Base-by-base conservation (phyloP, 331 rosid genomes). In the Quercus tomentella region DNA sequence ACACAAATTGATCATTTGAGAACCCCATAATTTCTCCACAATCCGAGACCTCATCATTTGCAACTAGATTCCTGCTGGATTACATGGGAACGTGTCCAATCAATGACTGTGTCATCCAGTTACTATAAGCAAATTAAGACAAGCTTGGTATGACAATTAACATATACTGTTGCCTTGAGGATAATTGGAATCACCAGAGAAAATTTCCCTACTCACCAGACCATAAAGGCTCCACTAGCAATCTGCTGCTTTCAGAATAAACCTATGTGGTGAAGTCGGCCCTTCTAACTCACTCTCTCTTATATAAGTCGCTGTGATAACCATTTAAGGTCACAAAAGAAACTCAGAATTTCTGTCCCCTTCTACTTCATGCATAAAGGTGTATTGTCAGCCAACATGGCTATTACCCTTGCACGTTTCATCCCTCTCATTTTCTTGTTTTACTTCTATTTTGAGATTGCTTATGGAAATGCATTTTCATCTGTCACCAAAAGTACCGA, bases 311-410 rank as follows among this genome's bases (percentile, higher is more conserved):
- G 11, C 54, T 62, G 61, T 60, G 58, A 28, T 26, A 69, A 21
- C 52, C 22, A 56, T 11, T 61, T 61, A 8, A 62, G 35, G n/a
- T 62, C 35, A 26, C 37, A 33, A 58, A 23, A 43, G 7, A 73
- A 43, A 17, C 61, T 49, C 18, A 69, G n/a, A 58, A n/a, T 71
- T 12, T 43, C 72, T 4, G 61, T 69, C 56, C 74, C 70, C 74
- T 76, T 30, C 69, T 72, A 80, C 81, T 26, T 73, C 78, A 45
- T 43, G 71, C 75, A 74, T 69, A 72, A 25, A 75, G 67, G 54
- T 16, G 22, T 65, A 23, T 71, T 76, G 79, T 65, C 83, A 81
- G 75, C 73, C 70, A 83, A 70, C 79, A 93, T 91, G 97, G 84
- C 83, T 22, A 11, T 25, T 41, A 54, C 73, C 60, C 60, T 28